A percentile compares a stretch with the other conserved stretches of the same genome.
Conservation (phyloP, 2,329 filamentous ascomycete species). For the Bipolaris bicolor region DNA sequence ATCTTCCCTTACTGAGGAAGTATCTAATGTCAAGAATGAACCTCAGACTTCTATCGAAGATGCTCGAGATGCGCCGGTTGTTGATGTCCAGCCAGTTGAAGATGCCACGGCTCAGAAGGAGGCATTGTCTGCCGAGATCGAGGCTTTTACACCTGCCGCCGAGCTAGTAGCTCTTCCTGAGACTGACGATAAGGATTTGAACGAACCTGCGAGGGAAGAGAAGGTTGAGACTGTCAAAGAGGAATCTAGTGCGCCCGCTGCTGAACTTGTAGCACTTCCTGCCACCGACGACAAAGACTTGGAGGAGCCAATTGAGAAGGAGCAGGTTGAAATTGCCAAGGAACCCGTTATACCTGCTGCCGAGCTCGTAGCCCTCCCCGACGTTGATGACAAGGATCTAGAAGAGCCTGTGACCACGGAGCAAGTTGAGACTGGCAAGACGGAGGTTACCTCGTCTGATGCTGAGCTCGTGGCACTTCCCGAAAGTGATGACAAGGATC, state of each 20-base stretch:
- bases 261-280: background rate
- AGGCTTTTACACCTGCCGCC: background rate
- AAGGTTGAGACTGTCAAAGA: background rate
- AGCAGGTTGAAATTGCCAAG: background rate
- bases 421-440: too few species aligned
- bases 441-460: background rate
- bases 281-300: background rate
- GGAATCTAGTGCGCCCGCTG: background rate
- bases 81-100: background rate
- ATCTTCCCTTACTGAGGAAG: background rate
- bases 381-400: background rate
- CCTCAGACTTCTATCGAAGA: background rate
- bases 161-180: constrained; percentile 9
- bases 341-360: background rate
- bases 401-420: background rate
- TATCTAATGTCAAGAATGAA: background rate
- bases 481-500: background rate
- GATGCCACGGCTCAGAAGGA: background rate
- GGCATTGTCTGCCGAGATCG: background rate
- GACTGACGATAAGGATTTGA: constrained; percentile 3
- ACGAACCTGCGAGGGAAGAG: background rate
- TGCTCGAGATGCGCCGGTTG: background rate
- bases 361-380: background rate
- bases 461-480: background rate
- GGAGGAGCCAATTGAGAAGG: background rate